A percentile compares a stretch with the other conserved stretches of the same genome.
Evolutionary conservation across 495 filamentous ascomycete species (phyloP).

Genomic region (Daldinia loculata): DNA sequence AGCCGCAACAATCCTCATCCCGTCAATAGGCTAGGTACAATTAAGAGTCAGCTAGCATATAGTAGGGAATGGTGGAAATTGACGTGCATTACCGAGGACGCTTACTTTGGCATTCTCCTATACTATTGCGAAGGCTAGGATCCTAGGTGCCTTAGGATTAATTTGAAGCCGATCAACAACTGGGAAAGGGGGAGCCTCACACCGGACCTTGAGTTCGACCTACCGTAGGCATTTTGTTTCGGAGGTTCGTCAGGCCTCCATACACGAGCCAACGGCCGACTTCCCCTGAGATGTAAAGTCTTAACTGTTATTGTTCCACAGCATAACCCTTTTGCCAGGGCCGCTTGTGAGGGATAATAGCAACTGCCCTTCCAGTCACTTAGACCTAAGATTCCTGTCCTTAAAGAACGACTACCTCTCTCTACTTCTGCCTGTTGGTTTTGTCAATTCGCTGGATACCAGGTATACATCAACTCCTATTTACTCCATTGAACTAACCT

Average conservation of each 20-base stretch:
- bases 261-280: neutral
- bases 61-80: constrained; percentile 32
- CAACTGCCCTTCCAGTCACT: neutral
- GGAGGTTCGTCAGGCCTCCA: neutral
- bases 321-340: constrained; percentile 18
- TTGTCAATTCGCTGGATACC: neutral
- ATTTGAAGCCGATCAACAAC: neutral
- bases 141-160: constrained; percentile 3
- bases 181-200: neutral
- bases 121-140: constrained; percentile 12
- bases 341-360: constrained; percentile 17
- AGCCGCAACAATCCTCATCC: constrained; percentile 19
- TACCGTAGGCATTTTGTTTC: neutral
- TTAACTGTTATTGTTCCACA: constrained; percentile 18
- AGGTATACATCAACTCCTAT: neutral
- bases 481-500: neutral
- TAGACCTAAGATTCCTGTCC: constrained; percentile 14
- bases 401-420: neutral
- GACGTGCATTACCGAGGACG: constrained; percentile 4
- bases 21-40: constrained; percentile 6
- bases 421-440: neutral
- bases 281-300: constrained; percentile 19
- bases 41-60: constrained; percentile 17
- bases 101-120: constrained; percentile 3
- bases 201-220: constrained; percentile 3